These are phyloP conservation scores for Fraxinus velutina DNA, from an alignment of 305 asterid species.

Conservation along the genomic window DNA sequence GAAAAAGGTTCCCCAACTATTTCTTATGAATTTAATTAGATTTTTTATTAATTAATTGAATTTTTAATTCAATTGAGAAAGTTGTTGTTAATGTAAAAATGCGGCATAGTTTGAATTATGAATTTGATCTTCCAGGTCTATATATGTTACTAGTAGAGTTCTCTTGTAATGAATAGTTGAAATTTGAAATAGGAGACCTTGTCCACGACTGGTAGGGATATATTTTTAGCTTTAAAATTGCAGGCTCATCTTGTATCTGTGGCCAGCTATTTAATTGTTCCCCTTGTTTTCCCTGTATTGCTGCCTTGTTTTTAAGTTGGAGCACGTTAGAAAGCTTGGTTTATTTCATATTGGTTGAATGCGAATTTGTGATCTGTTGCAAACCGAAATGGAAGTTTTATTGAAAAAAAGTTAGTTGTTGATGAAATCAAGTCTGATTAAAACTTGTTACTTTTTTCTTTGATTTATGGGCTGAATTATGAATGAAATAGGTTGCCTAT, in stretches of 20 bases:
- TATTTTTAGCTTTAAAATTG: too few relatives aligned
- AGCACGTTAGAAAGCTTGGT: too few relatives aligned
- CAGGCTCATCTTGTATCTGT: too few relatives aligned
- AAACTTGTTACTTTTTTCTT: not conserved
- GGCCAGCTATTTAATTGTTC: too few relatives aligned
- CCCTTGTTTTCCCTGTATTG: too few relatives aligned
- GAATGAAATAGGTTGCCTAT: not conserved
- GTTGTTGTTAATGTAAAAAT: not conserved
- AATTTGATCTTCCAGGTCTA: not conserved
- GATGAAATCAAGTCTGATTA: not conserved
- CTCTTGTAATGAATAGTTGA: not conserved
- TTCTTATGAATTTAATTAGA: not conserved
- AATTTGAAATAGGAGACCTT: not conserved
- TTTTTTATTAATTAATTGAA: not conserved
- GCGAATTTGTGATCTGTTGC: too few relatives aligned
- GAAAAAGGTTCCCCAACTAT: slow-evolving; percentile 62
- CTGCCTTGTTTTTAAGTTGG: too few relatives aligned
- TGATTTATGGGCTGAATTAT: not conserved
- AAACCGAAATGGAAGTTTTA: not conserved
- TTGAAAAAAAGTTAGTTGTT: not conserved
- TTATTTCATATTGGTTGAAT: too few relatives aligned
- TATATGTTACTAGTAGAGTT: not conserved
- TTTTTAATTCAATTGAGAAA: not conserved
- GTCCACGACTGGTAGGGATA: not conserved
- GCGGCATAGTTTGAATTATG: not conserved